Percentiles rank a stretch among this genome's conserved stretches.
Conservation (phyloP, 805 yeast species). For the Candida maesae region DNA sequence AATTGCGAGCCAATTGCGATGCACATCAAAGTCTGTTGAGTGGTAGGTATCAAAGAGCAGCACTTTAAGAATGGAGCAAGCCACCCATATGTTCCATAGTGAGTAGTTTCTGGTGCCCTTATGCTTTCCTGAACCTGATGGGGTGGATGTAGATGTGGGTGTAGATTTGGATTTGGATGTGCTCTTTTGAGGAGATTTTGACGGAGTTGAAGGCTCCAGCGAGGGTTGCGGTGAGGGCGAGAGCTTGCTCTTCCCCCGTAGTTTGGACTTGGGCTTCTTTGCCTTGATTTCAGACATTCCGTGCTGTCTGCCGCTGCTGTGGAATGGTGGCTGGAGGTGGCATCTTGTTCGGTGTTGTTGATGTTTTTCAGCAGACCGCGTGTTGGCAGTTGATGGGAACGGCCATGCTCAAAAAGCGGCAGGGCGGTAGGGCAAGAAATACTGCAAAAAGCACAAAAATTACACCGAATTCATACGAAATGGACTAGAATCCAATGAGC, state of each 20-base stretch:
- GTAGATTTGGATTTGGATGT: neutral
- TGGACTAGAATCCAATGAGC: too few species aligned
- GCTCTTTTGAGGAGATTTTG: neutral
- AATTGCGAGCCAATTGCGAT: constrained; percentile 94
- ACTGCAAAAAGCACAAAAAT: too few species aligned
- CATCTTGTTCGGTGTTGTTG: too few species aligned
- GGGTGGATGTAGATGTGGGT: neutral
- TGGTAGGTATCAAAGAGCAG: constrained; percentile 76
- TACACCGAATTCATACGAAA: too few species aligned
- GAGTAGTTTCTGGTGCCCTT: constrained; percentile 37
- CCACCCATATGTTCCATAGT: constrained; percentile 64
- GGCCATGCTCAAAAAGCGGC: too few species aligned
- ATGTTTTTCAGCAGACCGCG: neutral
- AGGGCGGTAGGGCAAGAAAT: too few species aligned
- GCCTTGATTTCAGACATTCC: constrained; percentile 16
- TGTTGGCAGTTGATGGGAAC: too few species aligned
- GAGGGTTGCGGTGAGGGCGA: neutral
- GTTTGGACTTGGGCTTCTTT: constrained; percentile 11
- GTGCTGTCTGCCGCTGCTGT: neutral
- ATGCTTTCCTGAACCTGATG: neutral
- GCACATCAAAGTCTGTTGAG: constrained; percentile 97
- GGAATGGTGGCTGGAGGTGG: too few species aligned
- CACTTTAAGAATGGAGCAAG: constrained; percentile 54
- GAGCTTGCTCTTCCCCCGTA: constrained; percentile 2
- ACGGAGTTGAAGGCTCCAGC: neutral